A percentile compares a stretch with the other conserved stretches of the same genome.
Evolutionary conservation across 805 yeast genomes (phyloP).

Genomic region (Ogataea pini): DNA sequence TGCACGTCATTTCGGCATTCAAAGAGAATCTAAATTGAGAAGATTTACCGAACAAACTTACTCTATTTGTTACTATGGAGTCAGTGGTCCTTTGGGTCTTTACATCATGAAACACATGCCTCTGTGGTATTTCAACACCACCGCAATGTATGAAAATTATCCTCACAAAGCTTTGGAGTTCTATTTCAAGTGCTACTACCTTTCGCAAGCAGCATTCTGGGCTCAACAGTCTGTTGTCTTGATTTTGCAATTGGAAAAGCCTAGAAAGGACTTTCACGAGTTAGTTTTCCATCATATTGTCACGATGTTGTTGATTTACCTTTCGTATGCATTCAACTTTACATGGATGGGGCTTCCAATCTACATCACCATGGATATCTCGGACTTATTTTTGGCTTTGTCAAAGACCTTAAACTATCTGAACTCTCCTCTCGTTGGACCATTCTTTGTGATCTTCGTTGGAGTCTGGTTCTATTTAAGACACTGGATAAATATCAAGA

Average conservation of each 20-base stretch:
- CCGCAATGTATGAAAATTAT: conserved; percentile 72
- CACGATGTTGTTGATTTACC: conserved; percentile 83
- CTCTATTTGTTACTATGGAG: conserved; percentile 75
- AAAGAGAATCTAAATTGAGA: conserved; percentile 54
- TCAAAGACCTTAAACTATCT: conserved; percentile 89
- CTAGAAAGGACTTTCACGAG: conserved; percentile 91
- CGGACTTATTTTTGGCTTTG: conserved; percentile 82
- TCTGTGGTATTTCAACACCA: conserved; percentile 86
- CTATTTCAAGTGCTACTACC: conserved; percentile 76
- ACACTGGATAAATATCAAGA: conserved; percentile 78
- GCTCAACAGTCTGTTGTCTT: conserved; percentile 89
- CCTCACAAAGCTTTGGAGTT: conserved; percentile 79
- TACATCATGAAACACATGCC: conserved; percentile 84
- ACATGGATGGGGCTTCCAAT: conserved; percentile 93
- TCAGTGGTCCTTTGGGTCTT: conserved; percentile 83
- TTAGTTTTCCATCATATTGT: conserved; percentile 90
- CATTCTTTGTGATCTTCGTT: conserved; percentile 69
- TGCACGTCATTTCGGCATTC: conserved; percentile 56
- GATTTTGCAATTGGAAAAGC: conserved; percentile 84
- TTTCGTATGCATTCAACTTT: conserved; percentile 90
- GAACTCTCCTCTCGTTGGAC: conserved; percentile 61
- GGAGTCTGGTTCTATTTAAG: conserved; percentile 83
- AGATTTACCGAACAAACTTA: conserved; percentile 95
- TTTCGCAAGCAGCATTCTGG: conserved; percentile 97
- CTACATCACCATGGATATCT: conserved; percentile 93